Base-by-base conservation (phyloP, 1,139 yeast genomes). In the Taphrina deformans region DNA sequence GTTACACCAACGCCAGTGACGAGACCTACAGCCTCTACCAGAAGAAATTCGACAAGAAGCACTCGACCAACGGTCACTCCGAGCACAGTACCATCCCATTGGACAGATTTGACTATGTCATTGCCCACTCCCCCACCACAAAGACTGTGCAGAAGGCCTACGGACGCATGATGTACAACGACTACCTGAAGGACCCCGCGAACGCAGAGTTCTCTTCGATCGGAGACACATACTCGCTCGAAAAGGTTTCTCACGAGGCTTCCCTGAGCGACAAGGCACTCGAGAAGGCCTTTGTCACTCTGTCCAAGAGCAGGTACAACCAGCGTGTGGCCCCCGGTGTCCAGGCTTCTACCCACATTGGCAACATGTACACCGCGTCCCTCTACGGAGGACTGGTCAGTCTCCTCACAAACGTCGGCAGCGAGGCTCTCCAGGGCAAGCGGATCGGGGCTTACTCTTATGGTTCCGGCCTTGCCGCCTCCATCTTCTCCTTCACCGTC, bases 71-170 rank as follows among this genome's bases (percentile, higher is more conserved):
- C 48, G 72, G 70, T 23, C 60, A 59, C 26, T 40, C 63, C 6
- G 68, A 75, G 51, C 73, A 75, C 26, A 26, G 45, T 7, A 29
- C 21, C 6, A 72, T 75, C 66, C 82, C 84, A 59, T 71, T 82
- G 59, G 82, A 85, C 72, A 85, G 87, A 78, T 95, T 95, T 75
- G 97, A 91, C 79, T 95, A 88, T 82, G 87, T 89, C 73, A 96
- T 93, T 58, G 95, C 93, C 92, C 99, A 95, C 78, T 97, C 92
- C 63, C 99, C 99, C 75, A 95, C 96, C 69, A 92, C 99, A 80
- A 95, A 95, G 81, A 83, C 92, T 75, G 98, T 93, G 69, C 81
- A 87, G 74, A 95, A 95, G 80, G 89, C 96, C 27, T 95, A 85
- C 77, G 99, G 96, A 63, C 87, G 99, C 80, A 79, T 95, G 76